Percentiles rank a stretch among this genome's conserved stretches.
These are phyloP conservation scores for Hortiboletus flavorubellus DNA, from an alignment of 768 basidiomycete genomes.

Conservation along the genomic window DNA sequence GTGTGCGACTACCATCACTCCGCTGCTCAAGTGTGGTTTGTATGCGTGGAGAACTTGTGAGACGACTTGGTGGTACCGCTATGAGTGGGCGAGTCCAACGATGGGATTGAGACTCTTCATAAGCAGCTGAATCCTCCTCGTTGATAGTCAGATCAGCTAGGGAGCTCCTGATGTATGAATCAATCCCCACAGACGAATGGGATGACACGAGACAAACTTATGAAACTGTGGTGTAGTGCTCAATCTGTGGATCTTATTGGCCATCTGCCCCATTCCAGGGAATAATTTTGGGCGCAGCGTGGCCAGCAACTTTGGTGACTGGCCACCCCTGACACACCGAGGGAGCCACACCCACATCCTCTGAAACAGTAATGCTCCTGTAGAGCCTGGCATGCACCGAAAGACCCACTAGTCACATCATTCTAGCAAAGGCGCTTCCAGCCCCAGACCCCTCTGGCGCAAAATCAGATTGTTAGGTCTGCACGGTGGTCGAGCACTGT, in stretches of 20 bases:
- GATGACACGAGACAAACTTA: constrained; percentile 6
- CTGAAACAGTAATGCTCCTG: neutral
- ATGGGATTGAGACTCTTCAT: neutral
- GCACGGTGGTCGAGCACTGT: too few relatives aligned
- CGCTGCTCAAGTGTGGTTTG: constrained; percentile 1
- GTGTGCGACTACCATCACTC: neutral
- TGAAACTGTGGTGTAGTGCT: neutral
- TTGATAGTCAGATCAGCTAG: neutral
- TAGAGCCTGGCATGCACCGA: neutral
- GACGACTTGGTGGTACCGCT: neutral
- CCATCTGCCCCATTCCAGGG: neutral
- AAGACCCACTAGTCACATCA: neutral
- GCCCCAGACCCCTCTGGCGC: too few relatives aligned
- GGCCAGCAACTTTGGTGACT: neutral
- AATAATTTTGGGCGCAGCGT: neutral
- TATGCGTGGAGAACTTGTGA: neutral
- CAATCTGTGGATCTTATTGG: neutral
- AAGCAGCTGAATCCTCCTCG: neutral
- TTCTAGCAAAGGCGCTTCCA: too few relatives aligned
- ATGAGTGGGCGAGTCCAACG: neutral
- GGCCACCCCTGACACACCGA: neutral
- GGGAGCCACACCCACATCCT: neutral
- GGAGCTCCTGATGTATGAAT: constrained; percentile 1
- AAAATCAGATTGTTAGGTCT: too few relatives aligned
- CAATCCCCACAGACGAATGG: neutral